Evolutionary conservation across 1,284 basidiomycete genomes (phyloP), one percentile per base, ranked within the genome.

Genomic region (Ustilago nuda): DNA sequence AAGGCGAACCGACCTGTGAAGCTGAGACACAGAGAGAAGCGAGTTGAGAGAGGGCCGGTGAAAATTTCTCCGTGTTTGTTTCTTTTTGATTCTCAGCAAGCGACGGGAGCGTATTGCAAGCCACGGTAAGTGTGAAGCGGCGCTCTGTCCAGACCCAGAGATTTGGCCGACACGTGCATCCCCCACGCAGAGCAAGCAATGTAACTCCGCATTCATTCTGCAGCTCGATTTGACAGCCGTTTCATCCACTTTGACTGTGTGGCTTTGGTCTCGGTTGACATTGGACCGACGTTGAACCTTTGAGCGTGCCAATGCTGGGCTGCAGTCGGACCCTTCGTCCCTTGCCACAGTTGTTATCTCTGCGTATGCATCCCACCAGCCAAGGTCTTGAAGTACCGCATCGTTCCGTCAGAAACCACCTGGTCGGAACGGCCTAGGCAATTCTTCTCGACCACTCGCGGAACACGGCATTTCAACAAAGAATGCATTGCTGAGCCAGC

Each of bases 91-190:
- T 15, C 39, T 43, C 17, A 45, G n/a, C n/a, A 45, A 45, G 43
- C 43, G 43, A 19, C 43, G 43, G 43, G 43, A 45, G 43, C 43
- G n/a, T 19, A 45, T 17, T 27, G 23, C 23, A 27, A 13, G 13
- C 48, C 48, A 27, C 48, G 30, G 48, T 13, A 50, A 50, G 48
- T 32, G 13, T 30, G 23, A 50, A 50, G 48, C 48, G 48, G 48
- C 48, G 48, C 27, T 50, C 13, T 50, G n/a, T 19, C n/a, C 19
- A 48, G n/a, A 8, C 30, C 30, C 27, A 50, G n/a, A 32, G n/a
- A 32, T 27, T 30, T 50, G 48, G 48, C 48, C 48, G 48, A 50
- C 48, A 45, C n/a, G 23, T 19, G 15, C 39, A 17, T 19, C 8
- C n/a, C 43, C 39, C 9, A 45, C 43, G 43, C 43, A 45, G 12